These are phyloP conservation scores for Fusarium circinatum DNA, from an alignment of 2,329 filamentous ascomycete species.

Conservation along the genomic window DNA sequence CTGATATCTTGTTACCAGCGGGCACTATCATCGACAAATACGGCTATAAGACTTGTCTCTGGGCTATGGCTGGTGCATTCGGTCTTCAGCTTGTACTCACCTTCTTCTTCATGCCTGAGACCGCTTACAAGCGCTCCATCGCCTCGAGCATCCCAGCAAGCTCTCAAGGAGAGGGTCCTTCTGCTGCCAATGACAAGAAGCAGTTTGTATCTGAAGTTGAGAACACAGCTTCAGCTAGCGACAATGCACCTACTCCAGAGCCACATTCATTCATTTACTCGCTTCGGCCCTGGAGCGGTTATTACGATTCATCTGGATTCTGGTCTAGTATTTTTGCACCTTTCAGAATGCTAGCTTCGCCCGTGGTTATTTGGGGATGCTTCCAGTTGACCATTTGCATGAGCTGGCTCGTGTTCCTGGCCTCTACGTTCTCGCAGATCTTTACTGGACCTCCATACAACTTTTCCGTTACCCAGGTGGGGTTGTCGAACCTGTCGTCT, in stretches of 20 bases:
- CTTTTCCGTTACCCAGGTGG: background rate
- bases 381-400: background rate
- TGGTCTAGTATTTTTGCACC: background rate
- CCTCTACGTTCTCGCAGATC: background rate
- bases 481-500: background rate
- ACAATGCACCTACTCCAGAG: accelerated
- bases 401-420: background rate
- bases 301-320: background rate
- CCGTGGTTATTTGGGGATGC: background rate
- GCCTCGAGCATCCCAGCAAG: accelerated
- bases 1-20: background rate
- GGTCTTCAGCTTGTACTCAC: background rate
- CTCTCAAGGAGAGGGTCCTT: accelerated
- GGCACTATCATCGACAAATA: background rate
- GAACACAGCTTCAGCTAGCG: background rate
- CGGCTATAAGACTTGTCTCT: background rate
- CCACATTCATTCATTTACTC: background rate
- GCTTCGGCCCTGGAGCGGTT: background rate
- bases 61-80: background rate
- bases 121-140: background rate
- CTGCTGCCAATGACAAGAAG: accelerated
- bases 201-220: background rate
- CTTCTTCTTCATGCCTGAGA: slow-evolving; percentile 1
- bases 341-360: background rate
- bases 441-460: background rate